Evolutionary conservation across 345 rosid genomes (phyloP).

Genomic region (Limnanthes douglasii): DNA sequence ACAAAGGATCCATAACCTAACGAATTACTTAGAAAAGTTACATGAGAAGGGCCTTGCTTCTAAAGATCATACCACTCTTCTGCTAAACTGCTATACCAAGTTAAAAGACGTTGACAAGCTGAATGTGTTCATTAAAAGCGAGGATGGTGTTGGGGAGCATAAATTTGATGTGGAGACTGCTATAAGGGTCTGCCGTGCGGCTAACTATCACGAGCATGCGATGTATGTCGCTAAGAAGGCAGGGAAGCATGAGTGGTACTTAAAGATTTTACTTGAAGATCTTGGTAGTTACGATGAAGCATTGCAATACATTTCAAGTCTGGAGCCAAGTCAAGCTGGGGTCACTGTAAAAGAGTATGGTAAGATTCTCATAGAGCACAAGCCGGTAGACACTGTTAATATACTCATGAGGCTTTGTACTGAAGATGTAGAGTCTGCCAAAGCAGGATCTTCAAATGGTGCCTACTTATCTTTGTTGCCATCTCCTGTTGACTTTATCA

Average conservation of each 20-base stretch:
- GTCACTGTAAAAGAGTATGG: conserved; percentile 92
- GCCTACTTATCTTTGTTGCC: conserved; percentile 75
- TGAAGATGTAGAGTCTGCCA: conserved; percentile 42
- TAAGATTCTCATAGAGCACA: conserved; percentile 88
- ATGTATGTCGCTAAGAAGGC: conserved; percentile 99
- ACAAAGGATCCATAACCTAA: conserved; percentile 94
- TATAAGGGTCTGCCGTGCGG: conserved; percentile 94
- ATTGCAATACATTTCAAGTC: conserved; percentile 77
- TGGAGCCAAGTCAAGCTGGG: conserved; percentile 96
- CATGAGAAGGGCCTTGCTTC: conserved; percentile 97
- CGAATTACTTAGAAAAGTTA: conserved; percentile 86
- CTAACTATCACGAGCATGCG: conserved; percentile 96
- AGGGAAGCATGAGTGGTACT: conserved; percentile 89
- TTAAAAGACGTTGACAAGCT: conserved; percentile 92
- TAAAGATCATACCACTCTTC: conserved; percentile 96
- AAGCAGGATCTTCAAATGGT: conserved; percentile 46
- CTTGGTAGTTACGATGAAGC: conserved; percentile 94
- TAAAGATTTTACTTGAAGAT: conserved; percentile 89
- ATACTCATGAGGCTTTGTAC: conserved; percentile 89
- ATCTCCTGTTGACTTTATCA: conserved; percentile 94
- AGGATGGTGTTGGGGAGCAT: conserved; percentile 83
- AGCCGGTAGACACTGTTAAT: conserved; percentile 67
- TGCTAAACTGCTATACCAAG: conserved; percentile 92
- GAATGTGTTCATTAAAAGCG: conserved; percentile 79
- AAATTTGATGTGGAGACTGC: conserved; percentile 98